phyloP scores from a whole-genome alignment of 495 filamentous ascomycete genomes.

The Aspergillus avenaceus region DNA sequence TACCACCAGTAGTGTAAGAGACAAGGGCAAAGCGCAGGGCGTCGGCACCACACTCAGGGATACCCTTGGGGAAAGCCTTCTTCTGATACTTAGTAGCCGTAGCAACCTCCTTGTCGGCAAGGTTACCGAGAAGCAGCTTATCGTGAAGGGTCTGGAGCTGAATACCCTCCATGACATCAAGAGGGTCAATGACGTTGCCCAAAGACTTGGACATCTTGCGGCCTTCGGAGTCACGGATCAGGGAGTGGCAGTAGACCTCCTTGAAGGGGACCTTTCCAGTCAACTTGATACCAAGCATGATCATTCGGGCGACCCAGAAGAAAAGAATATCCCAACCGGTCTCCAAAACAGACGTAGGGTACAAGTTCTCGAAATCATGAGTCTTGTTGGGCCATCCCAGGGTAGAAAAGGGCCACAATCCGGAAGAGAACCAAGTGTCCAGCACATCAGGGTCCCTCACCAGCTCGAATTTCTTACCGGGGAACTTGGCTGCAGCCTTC shows the following conservation, averaged over 20 bases:
- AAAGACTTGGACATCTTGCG: constrained; percentile 84
- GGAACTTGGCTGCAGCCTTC: constrained; percentile 64
- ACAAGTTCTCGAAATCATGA: constrained; percentile 62
- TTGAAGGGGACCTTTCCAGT: constrained; percentile 73
- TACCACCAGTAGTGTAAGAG: constrained; percentile 80
- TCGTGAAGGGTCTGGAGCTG: constrained; percentile 61
- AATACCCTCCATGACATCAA: constrained; percentile 76
- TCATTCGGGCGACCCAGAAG: constrained; percentile 85
- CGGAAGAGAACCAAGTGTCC: constrained; percentile 82
- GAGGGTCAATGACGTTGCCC: constrained; percentile 78
- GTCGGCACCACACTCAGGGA: constrained; percentile 84
- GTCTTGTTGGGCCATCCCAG: constrained; percentile 76
- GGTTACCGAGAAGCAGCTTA: constrained; percentile 66
- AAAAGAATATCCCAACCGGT: constrained; percentile 85
- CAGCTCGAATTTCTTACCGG: constrained; percentile 65
- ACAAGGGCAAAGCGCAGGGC: constrained; percentile 79
- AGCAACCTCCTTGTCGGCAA: constrained; percentile 69
- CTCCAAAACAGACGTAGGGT: constrained; percentile 71
- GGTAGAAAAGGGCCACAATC: constrained; percentile 77
- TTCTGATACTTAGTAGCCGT: constrained; percentile 74
- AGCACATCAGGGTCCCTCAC: constrained; percentile 68
- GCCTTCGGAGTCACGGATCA: constrained; percentile 74
- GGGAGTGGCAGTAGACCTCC: constrained; percentile 74
- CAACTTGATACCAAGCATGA: constrained; percentile 74
- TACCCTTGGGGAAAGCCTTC: constrained; percentile 72